Evolutionary conservation across 352 stramenopile genomes (phyloP).

Genomic region (Pythium rishiriense): DNA sequence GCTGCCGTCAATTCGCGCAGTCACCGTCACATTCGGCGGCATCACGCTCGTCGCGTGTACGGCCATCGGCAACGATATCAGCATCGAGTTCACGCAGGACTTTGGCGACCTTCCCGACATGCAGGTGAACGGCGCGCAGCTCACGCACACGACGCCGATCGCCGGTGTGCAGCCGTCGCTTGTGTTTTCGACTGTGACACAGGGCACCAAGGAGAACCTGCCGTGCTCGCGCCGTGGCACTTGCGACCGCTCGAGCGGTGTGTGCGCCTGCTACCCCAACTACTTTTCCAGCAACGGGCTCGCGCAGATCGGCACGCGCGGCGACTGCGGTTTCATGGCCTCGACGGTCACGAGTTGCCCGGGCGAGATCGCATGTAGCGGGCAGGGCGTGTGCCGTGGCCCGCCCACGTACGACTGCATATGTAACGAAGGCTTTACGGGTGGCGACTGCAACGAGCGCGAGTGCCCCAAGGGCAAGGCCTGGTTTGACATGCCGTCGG

Average conservation of each 20-base stretch:
- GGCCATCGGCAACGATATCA: constrained; percentile 75
- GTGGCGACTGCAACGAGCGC: constrained; percentile 70
- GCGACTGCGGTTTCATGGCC: constrained; percentile 90
- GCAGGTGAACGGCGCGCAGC: constrained; percentile 45
- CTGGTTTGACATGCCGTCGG: constrained; percentile 64
- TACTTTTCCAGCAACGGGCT: constrained; percentile 86
- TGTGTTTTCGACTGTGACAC: constrained; percentile 48
- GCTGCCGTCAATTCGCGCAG: constrained; percentile 66
- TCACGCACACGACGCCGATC: constrained; percentile 51
- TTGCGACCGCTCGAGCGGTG: constrained; percentile 71
- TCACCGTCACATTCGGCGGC: constrained; percentile 64
- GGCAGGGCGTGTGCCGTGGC: constrained; percentile 66
- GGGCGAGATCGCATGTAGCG: constrained; percentile 72
- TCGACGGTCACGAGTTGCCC: constrained; percentile 63
- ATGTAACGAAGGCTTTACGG: constrained; percentile 75
- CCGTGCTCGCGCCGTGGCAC: constrained; percentile 84
- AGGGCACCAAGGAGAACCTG: constrained; percentile 90
- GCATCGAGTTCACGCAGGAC: constrained; percentile 73
- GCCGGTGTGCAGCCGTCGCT: constrained; percentile 42
- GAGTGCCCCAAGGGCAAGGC: constrained; percentile 64
- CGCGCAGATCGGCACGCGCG: constrained; percentile 77
- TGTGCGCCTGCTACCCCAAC: constrained; percentile 85
- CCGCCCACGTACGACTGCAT: constrained; percentile 79
- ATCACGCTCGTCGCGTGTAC: constrained; percentile 70
- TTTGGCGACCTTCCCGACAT: constrained; percentile 73